Base-by-base conservation (phyloP, 2,329 filamentous ascomycete species). In the Fusarium torreyae region DNA sequence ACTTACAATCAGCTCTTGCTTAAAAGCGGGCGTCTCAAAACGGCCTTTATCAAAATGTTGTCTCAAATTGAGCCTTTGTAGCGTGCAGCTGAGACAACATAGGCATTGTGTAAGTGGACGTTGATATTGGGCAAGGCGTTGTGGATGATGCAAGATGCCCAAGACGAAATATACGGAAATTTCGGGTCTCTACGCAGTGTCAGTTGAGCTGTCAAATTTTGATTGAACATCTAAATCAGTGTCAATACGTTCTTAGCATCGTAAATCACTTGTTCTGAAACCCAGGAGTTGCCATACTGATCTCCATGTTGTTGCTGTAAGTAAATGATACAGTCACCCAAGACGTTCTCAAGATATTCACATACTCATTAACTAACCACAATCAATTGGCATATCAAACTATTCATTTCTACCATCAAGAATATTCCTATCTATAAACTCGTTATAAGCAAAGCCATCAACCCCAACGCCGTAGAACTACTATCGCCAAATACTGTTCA, bases 41-140 rank as follows among this genome's bases (percentile, higher is more conserved):
- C 39, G 57, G 46, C 42, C 63, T 34, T 48, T 22, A 18, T 36
- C 50, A 50, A 24, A 17, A 18, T 24, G 31, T 50, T 57, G 34
- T 63, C 61, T 69, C 66, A 38, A 28, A 42, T 51, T 52, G 20
- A 48, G 26, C 39, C 18, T 31, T 52, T 20, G 44, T 58, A 34
- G 43, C 38, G 39, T 56, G 49, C 50, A 63, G 40, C 28, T 49
- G 44, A 59, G 54, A 53, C 58, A 63, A 38, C 9, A 48, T 38
- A 24, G 40, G 38, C 51, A 46, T 46, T 17, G 43, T 56, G 40
- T 53, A 68, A 63, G 67, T 63, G 52, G 63, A 45, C 40, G 28
- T 26, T 39, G 36, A 40, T 46, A 18, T 36, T 33, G 24, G 26
- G 24, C 42, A 33, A 34, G 24, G n/a, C 39, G 42, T 38, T 24